phyloP scores from a whole-genome alignment of 179 eudicot species.

The Beta macrorhiza region DNA sequence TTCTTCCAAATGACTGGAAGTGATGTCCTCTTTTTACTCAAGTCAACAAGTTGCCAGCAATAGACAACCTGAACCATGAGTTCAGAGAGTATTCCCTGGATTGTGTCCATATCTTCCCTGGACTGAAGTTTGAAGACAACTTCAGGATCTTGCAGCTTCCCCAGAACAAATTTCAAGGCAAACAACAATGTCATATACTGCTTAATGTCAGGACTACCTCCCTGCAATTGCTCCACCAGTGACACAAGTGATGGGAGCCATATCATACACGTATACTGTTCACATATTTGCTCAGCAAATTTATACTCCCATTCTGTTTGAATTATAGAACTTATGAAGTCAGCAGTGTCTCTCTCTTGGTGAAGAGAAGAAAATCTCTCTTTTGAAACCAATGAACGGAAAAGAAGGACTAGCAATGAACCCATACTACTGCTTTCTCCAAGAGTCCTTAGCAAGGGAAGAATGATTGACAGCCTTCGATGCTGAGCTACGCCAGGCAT shows the following conservation, averaged over 20 bases:
- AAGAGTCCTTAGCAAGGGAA: conserved; percentile 67
- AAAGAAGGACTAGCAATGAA: conserved; percentile 68
- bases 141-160: conserved; percentile 83
- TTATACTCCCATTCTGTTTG: conserved; percentile 69
- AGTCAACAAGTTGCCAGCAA: conserved; percentile 61
- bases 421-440: conserved; percentile 79
- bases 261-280: conserved; percentile 70
- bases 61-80: conserved; percentile 69
- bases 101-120: conserved; percentile 41
- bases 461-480: conserved; percentile 62
- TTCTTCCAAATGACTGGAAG: conserved; percentile 47
- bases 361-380: conserved; percentile 30
- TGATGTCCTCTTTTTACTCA: conserved; percentile 41
- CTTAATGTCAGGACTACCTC: conserved; percentile 33
- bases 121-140: conserved; percentile 66
- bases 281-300: conserved; percentile 62
- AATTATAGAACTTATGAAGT: conserved; percentile 30
- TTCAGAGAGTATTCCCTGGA: conserved; percentile 63
- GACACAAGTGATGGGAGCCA: conserved; percentile 88
- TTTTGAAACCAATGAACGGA: conserved; percentile 63
- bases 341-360: conserved; percentile 33
- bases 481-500: conserved; percentile 72
- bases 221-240: conserved; percentile 52
- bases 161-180: conserved; percentile 60
- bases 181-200: conserved; percentile 44